Evolutionary conservation across 2,329 filamentous ascomycete species (phyloP).

Genomic region (Alternaria infectoria): DNA sequence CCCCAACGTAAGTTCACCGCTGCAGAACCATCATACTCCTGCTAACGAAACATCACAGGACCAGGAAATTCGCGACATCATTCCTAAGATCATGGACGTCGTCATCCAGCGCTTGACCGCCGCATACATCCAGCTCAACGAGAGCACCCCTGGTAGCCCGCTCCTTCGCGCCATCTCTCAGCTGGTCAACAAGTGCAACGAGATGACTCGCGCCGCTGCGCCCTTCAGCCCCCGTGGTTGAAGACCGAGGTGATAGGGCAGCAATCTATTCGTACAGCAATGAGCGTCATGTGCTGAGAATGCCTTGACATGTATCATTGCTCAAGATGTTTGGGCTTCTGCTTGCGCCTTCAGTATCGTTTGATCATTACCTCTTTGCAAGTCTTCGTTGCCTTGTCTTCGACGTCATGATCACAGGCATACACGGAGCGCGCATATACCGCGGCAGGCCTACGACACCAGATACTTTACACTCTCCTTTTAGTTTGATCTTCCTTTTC

Average conservation of each 20-base stretch:
- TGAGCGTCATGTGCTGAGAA: constrained; percentile 37
- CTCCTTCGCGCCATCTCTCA: constrained; percentile 59
- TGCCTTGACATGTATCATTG: constrained; percentile 21
- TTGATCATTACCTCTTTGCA: background rate
- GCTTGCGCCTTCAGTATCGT: background rate
- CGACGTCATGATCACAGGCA: background rate
- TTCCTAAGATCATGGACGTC: constrained; percentile 66
- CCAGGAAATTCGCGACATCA: constrained; percentile 62
- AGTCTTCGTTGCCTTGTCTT: background rate
- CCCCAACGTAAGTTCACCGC: constrained; percentile 53
- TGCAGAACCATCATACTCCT: background rate
- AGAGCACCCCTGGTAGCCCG: constrained; percentile 59
- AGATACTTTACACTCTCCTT: background rate
- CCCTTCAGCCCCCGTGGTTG: constrained; percentile 21
- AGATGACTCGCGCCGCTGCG: constrained; percentile 36
- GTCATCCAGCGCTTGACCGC: constrained; percentile 63
- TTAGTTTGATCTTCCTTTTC: background rate
- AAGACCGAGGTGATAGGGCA: background rate
- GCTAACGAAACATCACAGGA: constrained; percentile 49
- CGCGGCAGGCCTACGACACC: background rate
- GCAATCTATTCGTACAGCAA: background rate
- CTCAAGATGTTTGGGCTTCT: background rate
- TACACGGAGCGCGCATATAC: background rate
- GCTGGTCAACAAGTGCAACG: constrained; percentile 47
- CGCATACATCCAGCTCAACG: constrained; percentile 63